Evolutionary conservation across 805 yeast genomes (phyloP), one percentile per base, ranked within the genome.

Genomic region (Kodamaea sagamina): DNA sequence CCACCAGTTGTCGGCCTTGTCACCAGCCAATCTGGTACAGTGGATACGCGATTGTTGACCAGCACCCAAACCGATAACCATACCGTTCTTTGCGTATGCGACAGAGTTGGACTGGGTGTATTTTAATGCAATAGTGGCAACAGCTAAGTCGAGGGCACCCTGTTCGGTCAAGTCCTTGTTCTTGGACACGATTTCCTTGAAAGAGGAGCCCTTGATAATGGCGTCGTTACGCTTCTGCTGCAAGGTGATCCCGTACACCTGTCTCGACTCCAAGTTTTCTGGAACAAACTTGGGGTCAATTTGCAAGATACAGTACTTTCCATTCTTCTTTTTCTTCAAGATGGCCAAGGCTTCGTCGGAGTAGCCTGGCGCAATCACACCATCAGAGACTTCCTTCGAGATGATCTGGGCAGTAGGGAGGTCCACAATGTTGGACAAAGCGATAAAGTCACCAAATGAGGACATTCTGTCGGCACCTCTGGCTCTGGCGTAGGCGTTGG

Each of bases 391-490:
- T 75, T 93, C 99, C 71, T 88, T 89, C 43, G 97, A 86, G 65
- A 93, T 93, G 70, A 93, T 92, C 70, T 86, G 85, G 43, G 99
- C 99, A 47, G 99, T 93, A 62, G 97, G 89, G 42, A 86, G 74
- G 68, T 93, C 99, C 54, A 93, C 99, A 68, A 86, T 87, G 77
- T 92, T 92, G 49, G 97, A 89, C 52, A 93, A 77, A 36, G 99
- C 99, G 61, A 93, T 93, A 78, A 89, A 93, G 72, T 93, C 99
- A 64, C 99, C 99, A 65, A 93, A 93, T 10, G 96, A 87, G 4
- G 97, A 90, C 99, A 93, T 93, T 79, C 99, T 85, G 72, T 93
- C 99, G 55, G 99, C 99, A 68, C 99, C 99, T 72, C 99, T 87
- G 44, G 99, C 99, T 74, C 98, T 87, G 28, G 99, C 99, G 62